A percentile compares a stretch with the other conserved stretches of the same genome.
Evolutionary conservation across 306 rosid genomes (phyloP).

Genomic region (Malus sylvestris): DNA sequence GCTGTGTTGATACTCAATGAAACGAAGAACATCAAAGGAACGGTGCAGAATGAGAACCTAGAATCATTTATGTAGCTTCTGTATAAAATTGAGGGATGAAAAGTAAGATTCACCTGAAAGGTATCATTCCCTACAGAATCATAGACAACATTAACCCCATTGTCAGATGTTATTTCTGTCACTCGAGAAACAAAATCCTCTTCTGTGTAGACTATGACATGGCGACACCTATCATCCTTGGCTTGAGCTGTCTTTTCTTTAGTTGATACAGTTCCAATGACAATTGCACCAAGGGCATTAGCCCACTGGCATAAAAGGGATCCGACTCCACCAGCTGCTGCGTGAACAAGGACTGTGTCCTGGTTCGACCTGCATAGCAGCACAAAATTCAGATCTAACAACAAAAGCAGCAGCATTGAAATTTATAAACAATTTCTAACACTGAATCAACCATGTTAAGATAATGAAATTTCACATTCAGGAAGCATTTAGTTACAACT

Average conservation of each 20-base stretch:
- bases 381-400: background rate
- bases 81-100: too few species aligned
- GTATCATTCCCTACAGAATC: conserved; percentile 94
- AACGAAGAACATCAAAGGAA: too few species aligned
- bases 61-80: too few species aligned
- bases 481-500: background rate
- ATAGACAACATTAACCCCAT: conserved; percentile 86
- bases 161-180: conserved; percentile 66
- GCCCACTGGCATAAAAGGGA: conserved; percentile 96
- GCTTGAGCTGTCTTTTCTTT: conserved; percentile 87
- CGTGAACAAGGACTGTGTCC: conserved; percentile 79
- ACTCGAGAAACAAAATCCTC: conserved; percentile 80
- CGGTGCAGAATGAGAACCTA: background rate
- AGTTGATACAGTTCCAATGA: conserved; percentile 80
- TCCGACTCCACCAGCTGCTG: conserved; percentile 97
- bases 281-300: conserved; percentile 81
- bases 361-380: conserved; percentile 49
- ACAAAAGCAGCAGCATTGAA: background rate
- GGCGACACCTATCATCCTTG: conserved; percentile 84
- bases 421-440: background rate
- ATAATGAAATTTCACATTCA: background rate
- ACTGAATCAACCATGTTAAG: background rate
- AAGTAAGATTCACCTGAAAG: conserved; percentile 51
- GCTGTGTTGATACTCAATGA: too few species aligned
- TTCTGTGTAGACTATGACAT: conserved; percentile 58